Base-by-base conservation (phyloP, 495 filamentous ascomycete genomes). In the Penicillium cosmopolitanum region DNA sequence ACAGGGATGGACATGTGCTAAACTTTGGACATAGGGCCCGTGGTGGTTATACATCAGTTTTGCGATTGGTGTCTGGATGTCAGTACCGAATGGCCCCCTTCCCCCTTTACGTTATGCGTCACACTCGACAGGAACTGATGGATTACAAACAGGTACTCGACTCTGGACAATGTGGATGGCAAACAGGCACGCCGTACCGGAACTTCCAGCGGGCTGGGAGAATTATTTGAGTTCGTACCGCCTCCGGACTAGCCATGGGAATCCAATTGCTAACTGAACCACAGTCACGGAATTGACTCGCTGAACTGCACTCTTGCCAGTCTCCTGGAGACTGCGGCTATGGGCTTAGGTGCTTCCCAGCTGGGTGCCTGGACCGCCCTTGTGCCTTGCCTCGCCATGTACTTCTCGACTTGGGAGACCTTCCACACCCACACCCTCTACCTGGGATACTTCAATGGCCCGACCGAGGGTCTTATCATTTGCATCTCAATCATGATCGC, bases 361-460 rank as follows among this genome's bases (percentile, higher is more conserved):
- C 84, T 91, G 7, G 95, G 95, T 62, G 89, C 93, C 47, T 96
- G 95, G 71, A 98, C 95, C 1, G 93, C 93, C 12, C 76, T 98
- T 38, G 84, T 93, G 53, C 96, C 95, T 2, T 96, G 92, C 63
- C 77, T 98, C 9, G 91, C 95, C 21, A 98, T 98, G 95, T 98
- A 96, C 80, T 97, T 98, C 78, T 97, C 93, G 5, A 98, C 95
- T 8, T 98, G 95, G 95, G 95, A 98, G 73, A 98, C 95, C 3
- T 98, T 96, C 72, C 95, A 98, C 74, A 97, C 95, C 1, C 95
- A 98, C 73, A 98, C 96, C 0, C 80, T 98, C 2, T 98, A 98
- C 71, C 87, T 98, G 4, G 95, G 95, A 35, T 93, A 96, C 73
- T 88, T 98, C 82, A 98, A 98, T 72, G 96, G 96, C 1, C 95